Percentiles rank a stretch among this genome's conserved stretches.
phyloP scores from a whole-genome alignment of 2,329 filamentous ascomycete species.

The Fusarium incarnatum region DNA sequence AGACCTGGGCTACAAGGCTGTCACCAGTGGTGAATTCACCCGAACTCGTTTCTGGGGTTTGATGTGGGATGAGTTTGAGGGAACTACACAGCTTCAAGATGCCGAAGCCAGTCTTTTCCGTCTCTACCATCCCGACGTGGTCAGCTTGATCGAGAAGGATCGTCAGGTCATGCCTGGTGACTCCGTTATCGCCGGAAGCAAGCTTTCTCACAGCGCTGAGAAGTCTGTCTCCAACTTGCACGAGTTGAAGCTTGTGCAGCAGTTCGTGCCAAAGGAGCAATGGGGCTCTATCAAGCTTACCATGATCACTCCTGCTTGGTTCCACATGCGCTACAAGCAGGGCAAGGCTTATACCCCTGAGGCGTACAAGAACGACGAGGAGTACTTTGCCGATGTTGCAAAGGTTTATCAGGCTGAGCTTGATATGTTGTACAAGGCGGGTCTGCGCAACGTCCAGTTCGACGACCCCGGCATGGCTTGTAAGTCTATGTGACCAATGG shows the following conservation, averaged over 20 bases:
- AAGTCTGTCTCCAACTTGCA: slow-evolving; percentile 62
- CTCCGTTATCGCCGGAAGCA: slow-evolving; percentile 63
- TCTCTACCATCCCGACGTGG: slow-evolving; percentile 66
- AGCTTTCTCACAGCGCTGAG: slow-evolving; percentile 58
- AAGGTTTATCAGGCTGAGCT: slow-evolving; percentile 74
- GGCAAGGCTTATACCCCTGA: slow-evolving; percentile 46
- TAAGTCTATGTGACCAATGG: slow-evolving; percentile 52
- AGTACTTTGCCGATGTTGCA: slow-evolving; percentile 74
- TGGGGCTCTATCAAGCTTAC: slow-evolving; percentile 66
- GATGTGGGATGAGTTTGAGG: slow-evolving; percentile 66
- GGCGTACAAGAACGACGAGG: slow-evolving; percentile 49
- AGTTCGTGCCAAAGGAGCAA: slow-evolving; percentile 58
- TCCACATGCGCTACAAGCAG: slow-evolving; percentile 47
- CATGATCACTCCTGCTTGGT: slow-evolving; percentile 64
- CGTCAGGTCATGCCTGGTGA: slow-evolving; percentile 68
- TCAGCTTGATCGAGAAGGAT: slow-evolving; percentile 64
- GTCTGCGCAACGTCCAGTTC: slow-evolving; percentile 74
- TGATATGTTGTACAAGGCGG: slow-evolving; percentile 69
- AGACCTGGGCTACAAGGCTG: slow-evolving; percentile 72
- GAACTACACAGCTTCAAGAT: slow-evolving; percentile 61
- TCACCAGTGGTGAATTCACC: slow-evolving; percentile 78
- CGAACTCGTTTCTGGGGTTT: slow-evolving; percentile 60
- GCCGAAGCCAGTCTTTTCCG: slow-evolving; percentile 65
- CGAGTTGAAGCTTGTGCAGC: slow-evolving; percentile 62
- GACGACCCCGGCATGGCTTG: slow-evolving; percentile 76